Evolutionary conservation across 164 flowering plant genomes (phyloP).

Genomic region (Umbilicus rupestris): DNA sequence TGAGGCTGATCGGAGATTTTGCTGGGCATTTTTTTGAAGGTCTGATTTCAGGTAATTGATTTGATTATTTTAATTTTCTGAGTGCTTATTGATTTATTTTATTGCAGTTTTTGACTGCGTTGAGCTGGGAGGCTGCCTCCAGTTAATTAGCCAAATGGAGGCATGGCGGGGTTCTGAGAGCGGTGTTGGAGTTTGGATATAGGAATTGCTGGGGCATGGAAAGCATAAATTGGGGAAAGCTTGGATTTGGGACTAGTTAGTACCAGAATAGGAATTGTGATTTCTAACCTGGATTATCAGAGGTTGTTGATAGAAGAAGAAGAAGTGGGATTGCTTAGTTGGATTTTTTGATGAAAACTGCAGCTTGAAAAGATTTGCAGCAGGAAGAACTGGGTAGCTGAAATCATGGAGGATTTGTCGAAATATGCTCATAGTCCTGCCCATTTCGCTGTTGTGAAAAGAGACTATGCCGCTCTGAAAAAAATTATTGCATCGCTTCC

Average conservation of each 20-base stretch:
- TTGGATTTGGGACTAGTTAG: neutral
- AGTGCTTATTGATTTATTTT: neutral
- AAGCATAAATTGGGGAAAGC: too few species aligned
- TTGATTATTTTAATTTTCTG: too few species aligned
- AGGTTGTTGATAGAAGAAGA: neutral
- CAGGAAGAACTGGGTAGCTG: neutral
- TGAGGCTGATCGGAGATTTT: too few species aligned
- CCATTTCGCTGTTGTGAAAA: constrained; percentile 65
- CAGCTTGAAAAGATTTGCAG: neutral
- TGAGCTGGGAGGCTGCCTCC: too few species aligned
- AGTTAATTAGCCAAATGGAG: neutral
- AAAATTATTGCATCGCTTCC: constrained; percentile 57
- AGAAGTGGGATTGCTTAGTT: neutral
- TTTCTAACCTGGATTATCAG: neutral
- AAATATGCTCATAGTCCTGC: constrained; percentile 77
- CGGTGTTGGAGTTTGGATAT: neutral
- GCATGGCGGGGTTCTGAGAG: neutral
- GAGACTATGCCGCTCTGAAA: constrained; percentile 56
- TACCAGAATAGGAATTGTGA: too few species aligned
- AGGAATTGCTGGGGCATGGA: neutral
- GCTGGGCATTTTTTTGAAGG: too few species aligned
- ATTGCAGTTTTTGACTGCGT: neutral
- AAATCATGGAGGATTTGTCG: constrained; percentile 65
- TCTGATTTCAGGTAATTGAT: too few species aligned
- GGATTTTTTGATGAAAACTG: neutral